These are phyloP conservation scores for Paecilomyces variotii DNA, from an alignment of 2,329 filamentous ascomycete species.

Conservation along the genomic window DNA sequence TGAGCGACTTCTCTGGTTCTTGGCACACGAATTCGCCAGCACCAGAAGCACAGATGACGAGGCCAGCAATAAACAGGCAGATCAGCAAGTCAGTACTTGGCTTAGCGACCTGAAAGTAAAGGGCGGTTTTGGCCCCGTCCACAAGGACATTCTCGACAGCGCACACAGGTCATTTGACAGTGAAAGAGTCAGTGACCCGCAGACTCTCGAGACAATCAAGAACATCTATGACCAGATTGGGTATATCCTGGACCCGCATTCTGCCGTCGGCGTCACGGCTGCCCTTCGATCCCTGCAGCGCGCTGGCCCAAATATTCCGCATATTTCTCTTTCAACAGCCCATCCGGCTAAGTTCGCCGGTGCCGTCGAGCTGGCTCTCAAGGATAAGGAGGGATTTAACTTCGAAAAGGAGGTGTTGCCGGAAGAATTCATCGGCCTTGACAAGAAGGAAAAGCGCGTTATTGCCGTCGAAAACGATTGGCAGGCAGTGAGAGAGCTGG, in stretches of 20 bases:
- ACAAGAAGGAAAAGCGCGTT: constrained; percentile 49
- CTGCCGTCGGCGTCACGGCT: constrained; percentile 76
- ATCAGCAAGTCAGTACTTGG: constrained; percentile 71
- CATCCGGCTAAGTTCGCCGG: constrained; percentile 92
- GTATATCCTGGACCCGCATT: constrained; percentile 90
- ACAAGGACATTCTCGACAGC: constrained; percentile 60
- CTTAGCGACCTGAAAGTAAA: constrained; percentile 69
- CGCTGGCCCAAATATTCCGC: constrained; percentile 39
- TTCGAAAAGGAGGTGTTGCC: constrained; percentile 69
- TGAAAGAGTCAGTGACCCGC: constrained; percentile 56
- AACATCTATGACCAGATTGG: constrained; percentile 39
- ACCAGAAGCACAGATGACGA: constrained; percentile 41
- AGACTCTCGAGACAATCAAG: constrained; percentile 61
- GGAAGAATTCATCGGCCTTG: constrained; percentile 67
- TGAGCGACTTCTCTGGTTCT: constrained; percentile 88
- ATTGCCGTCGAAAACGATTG: no score
- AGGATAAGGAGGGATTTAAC: constrained; percentile 61
- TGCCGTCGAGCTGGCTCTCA: constrained; percentile 73
- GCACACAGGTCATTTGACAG: constrained; percentile 73
- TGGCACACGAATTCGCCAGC: constrained; percentile 55
- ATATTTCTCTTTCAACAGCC: constrained; percentile 84
- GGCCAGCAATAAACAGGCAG: constrained; percentile 44
- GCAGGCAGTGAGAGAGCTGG: no score
- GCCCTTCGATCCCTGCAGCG: constrained; percentile 60
- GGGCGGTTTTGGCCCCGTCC: constrained; percentile 70